Evolutionary conservation across 106 monocot species (phyloP).

Genomic region (Allium fistulosum): DNA sequence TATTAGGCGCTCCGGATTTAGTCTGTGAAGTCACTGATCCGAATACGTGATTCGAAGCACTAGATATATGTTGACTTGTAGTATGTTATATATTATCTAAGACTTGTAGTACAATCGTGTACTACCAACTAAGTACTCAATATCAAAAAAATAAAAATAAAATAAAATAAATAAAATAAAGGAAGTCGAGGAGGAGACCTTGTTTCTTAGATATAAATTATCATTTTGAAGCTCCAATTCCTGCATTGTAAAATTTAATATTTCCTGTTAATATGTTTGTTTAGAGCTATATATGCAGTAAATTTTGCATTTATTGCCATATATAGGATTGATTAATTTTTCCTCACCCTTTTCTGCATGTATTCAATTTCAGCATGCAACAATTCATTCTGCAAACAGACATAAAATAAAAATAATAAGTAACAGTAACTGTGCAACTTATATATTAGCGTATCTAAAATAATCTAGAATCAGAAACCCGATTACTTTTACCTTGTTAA

Average conservation of each 20-base stretch:
- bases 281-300: not conserved
- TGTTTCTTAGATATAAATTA: slow-evolving; percentile 32
- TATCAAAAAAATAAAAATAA: too few relatives aligned
- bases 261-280: not conserved
- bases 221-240: slow-evolving; percentile 39
- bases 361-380: slow-evolving; percentile 34
- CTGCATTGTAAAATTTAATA: slow-evolving; percentile 9
- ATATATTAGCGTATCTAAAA: too few relatives aligned
- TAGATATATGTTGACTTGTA: too few relatives aligned
- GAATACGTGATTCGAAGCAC: too few relatives aligned
- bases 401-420: not conserved
- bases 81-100: too few relatives aligned
- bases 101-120: too few relatives aligned
- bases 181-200: slow-evolving; percentile 8
- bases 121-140: too few relatives aligned
- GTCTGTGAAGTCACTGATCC: too few relatives aligned
- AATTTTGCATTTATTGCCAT: not conserved
- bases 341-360: slow-evolving; percentile 39
- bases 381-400: slow-evolving; percentile 23
- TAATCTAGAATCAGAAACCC: too few relatives aligned
- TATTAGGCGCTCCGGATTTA: too few relatives aligned
- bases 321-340: not conserved
- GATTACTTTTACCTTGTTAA: too few relatives aligned
- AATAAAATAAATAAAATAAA: too few relatives aligned
- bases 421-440: not conserved